A percentile compares a stretch with the other conserved stretches of the same genome.
phyloP scores from a whole-genome alignment of 2,329 filamentous ascomycete genomes.

The Ophiosphaerella narmari region DNA sequence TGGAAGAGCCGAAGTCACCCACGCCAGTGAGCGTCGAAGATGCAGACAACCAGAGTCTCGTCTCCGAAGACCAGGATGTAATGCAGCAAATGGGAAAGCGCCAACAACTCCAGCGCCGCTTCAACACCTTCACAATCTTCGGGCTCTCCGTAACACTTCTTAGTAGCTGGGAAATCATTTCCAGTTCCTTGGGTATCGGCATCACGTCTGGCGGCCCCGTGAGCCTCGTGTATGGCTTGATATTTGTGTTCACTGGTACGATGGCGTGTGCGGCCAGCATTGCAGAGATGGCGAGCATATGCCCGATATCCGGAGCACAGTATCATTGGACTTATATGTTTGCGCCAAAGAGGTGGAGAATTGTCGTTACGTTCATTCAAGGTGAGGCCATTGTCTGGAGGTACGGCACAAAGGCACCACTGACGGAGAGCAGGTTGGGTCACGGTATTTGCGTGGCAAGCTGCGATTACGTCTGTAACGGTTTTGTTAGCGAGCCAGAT shows the following conservation, averaged over 20 bases:
- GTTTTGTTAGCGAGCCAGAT: slow-evolving; percentile 4
- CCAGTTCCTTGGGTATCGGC: background rate
- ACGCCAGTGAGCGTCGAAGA: background rate
- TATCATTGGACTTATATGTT: slow-evolving; percentile 1
- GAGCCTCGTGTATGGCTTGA: background rate
- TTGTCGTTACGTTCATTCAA: background rate
- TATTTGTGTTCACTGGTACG: background rate
- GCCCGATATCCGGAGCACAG: background rate
- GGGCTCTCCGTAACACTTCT: background rate
- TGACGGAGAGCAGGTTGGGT: background rate
- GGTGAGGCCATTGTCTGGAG: background rate
- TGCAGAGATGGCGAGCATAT: background rate
- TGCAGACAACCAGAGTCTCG: background rate
- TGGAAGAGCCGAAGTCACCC: background rate
- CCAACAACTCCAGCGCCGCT: slow-evolving; percentile 1
- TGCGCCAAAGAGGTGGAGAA: background rate
- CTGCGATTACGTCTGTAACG: background rate
- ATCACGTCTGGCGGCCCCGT: background rate
- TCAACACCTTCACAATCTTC: background rate
- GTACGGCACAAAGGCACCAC: background rate
- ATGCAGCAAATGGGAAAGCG: slow-evolving; percentile 3
- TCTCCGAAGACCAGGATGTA: background rate
- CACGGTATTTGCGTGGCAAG: slow-evolving; percentile 1
- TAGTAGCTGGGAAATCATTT: background rate
- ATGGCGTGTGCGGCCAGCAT: background rate